Conservation (phyloP, 257 asterid species). For the Nyctanthes arbortristis region DNA sequence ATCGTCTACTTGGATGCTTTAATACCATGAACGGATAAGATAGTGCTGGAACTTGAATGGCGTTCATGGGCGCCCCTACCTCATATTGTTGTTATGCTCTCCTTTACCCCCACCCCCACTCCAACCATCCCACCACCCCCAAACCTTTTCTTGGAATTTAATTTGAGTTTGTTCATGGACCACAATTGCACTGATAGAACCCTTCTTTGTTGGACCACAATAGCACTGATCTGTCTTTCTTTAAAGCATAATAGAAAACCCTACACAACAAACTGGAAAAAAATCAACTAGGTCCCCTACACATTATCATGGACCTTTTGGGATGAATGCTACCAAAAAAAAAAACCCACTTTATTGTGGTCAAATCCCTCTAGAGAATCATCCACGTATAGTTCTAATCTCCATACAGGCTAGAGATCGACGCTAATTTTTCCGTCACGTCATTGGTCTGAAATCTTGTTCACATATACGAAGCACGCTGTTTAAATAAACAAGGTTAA, state of each 20-base stretch:
- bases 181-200: slow-evolving; percentile 2
- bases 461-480: no score
- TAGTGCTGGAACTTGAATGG: background rate
- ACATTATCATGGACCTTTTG: background rate
- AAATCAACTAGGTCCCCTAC: background rate
- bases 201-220: slow-evolving; percentile 4
- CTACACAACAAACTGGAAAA: background rate
- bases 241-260: background rate
- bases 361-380: background rate
- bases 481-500: no score
- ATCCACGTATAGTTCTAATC: background rate
- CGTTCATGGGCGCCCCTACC: background rate
- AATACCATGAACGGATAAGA: background rate
- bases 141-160: background rate
- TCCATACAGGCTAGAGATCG: background rate
- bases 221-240: background rate
- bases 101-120: background rate
- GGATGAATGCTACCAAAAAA: background rate
- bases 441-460: no score
- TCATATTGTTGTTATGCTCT: background rate
- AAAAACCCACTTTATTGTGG: background rate
- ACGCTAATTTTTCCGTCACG: background rate
- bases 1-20: background rate
- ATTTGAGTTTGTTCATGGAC: background rate
- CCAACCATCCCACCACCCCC: background rate